Evolutionary conservation across 139 green algal species (phyloP), one percentile per base, ranked within the genome.

Genomic region (Prasinococcaceae sp.): DNA sequence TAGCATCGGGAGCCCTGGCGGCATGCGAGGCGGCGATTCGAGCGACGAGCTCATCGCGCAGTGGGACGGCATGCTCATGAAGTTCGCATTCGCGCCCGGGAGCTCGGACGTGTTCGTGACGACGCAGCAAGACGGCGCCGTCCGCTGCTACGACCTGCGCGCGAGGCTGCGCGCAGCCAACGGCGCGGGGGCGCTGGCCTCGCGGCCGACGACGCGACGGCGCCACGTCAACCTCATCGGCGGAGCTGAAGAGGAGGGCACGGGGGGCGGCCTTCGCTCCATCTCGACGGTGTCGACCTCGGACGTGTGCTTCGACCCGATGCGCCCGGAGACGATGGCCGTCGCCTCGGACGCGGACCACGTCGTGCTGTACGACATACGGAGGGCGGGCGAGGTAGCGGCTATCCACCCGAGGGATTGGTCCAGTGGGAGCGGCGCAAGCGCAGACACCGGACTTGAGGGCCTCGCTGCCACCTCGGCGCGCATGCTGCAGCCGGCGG

Each of bases 1-100:
- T n/a, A n/a, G 22, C 45, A 27, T 14, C 45, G 27, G 9, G 9
- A 52, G 6, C 45, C 36, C 22, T 32, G 37, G 16, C n/a, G 20
- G 3, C 24, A 52, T 36, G 22, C 24, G 45, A 14, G 45, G 3
- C 20, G 20, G 20, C 19, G 45, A 12, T 14, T 30, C 19, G 19
- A 30, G 24, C 22, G 14, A 35, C n/a, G 19, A 39, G 24, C 37
- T 27, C 35, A 33, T 5, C 33, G 49, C 22, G 22, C 6, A n/a
- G 8, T 30, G 47, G 12, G 49, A 23, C 6, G 49, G 32, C 12
- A 57, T 57, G 49, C 35, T 35, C 6, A 57, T 57, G 49, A 47
- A 47, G 29, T 16, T 57, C 6, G 28, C 16, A 19, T 57, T 57
- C 39, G 32, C 46, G 5, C 49, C 49, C 22, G 4, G 22, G 22